Evolutionary conservation across 31 red algal genomes (phyloP), one percentile per base, ranked within the genome.

Genomic region (Asparagopsis taxiformis): DNA sequence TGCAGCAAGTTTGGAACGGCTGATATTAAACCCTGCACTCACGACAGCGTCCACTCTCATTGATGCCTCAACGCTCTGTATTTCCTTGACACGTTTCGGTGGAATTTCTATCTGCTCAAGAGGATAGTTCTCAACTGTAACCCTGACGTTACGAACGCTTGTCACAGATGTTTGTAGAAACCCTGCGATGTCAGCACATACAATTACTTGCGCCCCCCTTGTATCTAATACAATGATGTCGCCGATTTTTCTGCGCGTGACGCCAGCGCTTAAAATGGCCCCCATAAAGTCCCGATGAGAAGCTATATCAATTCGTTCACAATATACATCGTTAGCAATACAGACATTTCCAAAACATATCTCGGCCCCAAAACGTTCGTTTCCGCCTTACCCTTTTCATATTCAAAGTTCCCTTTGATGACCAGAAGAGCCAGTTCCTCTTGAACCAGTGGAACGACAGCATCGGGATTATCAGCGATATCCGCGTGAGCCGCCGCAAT

Each of bases 41-140:
- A 69, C 93, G 0, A 97, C 93, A n/a, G 93, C 80, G 64, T 97
- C 93, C 51, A 97, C 26, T 28, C 93, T 62, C 78, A 97, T 30
- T 13, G 80, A 87, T n/a, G 81, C 51, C 65, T 91, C 93, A n/a
- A 91, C 80, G 53, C 64, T 83, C 48, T 55, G 38, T 23, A 97
- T 33, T 30, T 65, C 72, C 81, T 89, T 91, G 48, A 75, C 25
- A 23, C 41, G 43, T 17, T 55, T 68, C 39, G 38, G 25, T 24
- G 55, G 53, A 16, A 83, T 48, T 22, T 88, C 44, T 34, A 91
- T 37, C 73, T 91, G 58, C 54, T 19, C 31, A 29, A 77, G 4
- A 23, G 21, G 8, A 25, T 35, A 31, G 19, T 3, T 36, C 58
- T 58, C 34, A n/a, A 32, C 46, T 15, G 23, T 48, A 61, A 96